A percentile compares a stretch with the other conserved stretches of the same genome.
phyloP scores from a whole-genome alignment of 1,284 basidiomycete genomes.

The Ceratobasidium sp. region DNA sequence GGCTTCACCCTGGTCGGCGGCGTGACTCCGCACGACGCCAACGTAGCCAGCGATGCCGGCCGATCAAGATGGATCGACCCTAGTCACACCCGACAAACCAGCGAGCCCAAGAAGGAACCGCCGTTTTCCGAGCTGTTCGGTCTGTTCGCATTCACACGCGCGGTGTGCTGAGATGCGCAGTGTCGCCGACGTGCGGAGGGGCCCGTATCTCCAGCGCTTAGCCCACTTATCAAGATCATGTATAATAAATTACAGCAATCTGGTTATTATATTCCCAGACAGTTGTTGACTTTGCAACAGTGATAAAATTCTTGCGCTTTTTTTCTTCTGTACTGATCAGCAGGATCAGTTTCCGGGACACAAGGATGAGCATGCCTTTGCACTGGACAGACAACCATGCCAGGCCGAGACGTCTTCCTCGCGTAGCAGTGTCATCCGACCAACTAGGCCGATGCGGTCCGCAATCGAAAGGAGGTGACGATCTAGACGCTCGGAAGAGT shows the following conservation, averaged over 20 bases:
- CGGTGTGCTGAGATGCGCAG: background rate
- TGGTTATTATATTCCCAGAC: no score
- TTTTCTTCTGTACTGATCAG: background rate
- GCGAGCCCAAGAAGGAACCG: slow-evolving; percentile 17
- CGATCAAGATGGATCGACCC: slow-evolving; percentile 16
- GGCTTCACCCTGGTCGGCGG: no score
- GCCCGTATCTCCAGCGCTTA: no score
- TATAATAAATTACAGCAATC: no score
- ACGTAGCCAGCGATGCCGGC: slow-evolving; percentile 18
- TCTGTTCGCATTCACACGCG: slow-evolving; percentile 13
- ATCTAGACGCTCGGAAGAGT: background rate
- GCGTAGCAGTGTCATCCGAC: background rate
- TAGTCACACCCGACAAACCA: slow-evolving; percentile 27
- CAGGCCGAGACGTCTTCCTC: no score
- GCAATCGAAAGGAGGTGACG: background rate
- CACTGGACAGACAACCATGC: background rate
- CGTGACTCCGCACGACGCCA: background rate
- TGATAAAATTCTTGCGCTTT: background rate
- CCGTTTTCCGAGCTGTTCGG: background rate
- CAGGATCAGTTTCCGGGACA: background rate
- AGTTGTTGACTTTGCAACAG: no score
- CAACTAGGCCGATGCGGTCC: background rate
- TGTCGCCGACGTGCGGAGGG: background rate
- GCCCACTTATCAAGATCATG: no score
- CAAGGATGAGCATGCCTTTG: background rate